Conservation (phyloP, 2,329 filamentous ascomycete genomes). For the Penicillium sp. region DNA sequence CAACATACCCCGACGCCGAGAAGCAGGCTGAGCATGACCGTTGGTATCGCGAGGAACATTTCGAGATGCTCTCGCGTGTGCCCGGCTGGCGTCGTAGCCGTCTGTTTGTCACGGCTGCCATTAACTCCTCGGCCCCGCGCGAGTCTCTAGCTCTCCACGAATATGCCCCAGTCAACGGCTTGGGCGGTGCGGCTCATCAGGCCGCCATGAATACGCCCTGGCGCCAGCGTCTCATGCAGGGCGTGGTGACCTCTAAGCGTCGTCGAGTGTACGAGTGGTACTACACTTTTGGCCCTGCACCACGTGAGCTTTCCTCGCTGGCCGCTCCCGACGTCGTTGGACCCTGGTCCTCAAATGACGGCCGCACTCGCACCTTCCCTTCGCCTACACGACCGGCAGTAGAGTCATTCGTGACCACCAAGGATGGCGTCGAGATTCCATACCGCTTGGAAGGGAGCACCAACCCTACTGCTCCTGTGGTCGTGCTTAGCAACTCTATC, state of each 20-base stretch:
- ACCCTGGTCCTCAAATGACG: conserved; percentile 53
- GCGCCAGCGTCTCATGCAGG: conserved; percentile 54
- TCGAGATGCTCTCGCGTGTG: conserved; percentile 64
- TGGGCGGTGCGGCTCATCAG: conserved; percentile 60
- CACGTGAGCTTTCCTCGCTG: conserved; percentile 61
- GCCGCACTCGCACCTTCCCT: conserved; percentile 50
- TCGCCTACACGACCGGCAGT: conserved; percentile 50
- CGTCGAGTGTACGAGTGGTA: conserved; percentile 65
- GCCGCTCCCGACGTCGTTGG: conserved; percentile 44
- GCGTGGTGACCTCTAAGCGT: conserved; percentile 54
- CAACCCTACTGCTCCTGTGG: conserved; percentile 61
- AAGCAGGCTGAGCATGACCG: conserved; percentile 54
- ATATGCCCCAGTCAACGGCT: conserved; percentile 61
- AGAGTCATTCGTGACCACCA: conserved; percentile 62
- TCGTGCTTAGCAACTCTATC: conserved; percentile 75
- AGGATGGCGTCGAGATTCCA: conserved; percentile 63
- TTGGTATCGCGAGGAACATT: conserved; percentile 74
- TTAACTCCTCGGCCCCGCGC: conserved; percentile 53
- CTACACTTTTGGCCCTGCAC: conserved; percentile 72
- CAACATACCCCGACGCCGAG: conserved; percentile 51
- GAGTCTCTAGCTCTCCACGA: conserved; percentile 68
- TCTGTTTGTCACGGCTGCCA: conserved; percentile 60
- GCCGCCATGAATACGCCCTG: conserved; percentile 60
- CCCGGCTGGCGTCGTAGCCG: conserved; percentile 74
- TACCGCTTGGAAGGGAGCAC: conserved; percentile 71